phyloP scores from a whole-genome alignment of 441 rosid genomes.

The Gossypium davidsonii region DNA sequence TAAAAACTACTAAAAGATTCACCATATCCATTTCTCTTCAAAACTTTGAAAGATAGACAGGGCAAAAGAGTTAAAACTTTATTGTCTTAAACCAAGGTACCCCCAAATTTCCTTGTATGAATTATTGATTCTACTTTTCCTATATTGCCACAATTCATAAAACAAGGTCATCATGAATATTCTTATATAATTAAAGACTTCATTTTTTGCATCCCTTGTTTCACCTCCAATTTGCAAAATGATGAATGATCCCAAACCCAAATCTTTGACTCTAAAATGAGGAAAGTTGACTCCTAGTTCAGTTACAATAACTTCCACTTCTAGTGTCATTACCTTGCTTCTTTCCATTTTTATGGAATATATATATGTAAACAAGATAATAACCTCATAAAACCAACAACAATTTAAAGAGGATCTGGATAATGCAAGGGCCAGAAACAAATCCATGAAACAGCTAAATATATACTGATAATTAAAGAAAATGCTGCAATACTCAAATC shows the following conservation, averaged over 20 bases:
- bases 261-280: not conserved
- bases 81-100: not conserved
- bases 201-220: not conserved
- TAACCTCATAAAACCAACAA: not conserved
- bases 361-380: not conserved
- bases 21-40: not conserved
- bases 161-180: not conserved
- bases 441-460: constrained; percentile 24
- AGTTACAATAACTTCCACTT: not conserved
- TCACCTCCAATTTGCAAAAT: constrained; percentile 4
- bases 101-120: not conserved
- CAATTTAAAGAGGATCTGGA: not conserved
- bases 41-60: not conserved
- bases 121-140: not conserved
- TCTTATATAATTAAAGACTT: not conserved
- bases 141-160: not conserved
- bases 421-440: not conserved
- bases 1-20: not conserved
- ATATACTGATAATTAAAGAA: constrained; percentile 22
- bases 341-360: constrained; percentile 1
- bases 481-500: not conserved
- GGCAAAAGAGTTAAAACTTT: not conserved
- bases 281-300: not conserved
- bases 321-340: not conserved
- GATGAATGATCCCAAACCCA: not conserved